Conservation (phyloP, 768 basidiomycete species). For the Mrakia blollopis region DNA sequence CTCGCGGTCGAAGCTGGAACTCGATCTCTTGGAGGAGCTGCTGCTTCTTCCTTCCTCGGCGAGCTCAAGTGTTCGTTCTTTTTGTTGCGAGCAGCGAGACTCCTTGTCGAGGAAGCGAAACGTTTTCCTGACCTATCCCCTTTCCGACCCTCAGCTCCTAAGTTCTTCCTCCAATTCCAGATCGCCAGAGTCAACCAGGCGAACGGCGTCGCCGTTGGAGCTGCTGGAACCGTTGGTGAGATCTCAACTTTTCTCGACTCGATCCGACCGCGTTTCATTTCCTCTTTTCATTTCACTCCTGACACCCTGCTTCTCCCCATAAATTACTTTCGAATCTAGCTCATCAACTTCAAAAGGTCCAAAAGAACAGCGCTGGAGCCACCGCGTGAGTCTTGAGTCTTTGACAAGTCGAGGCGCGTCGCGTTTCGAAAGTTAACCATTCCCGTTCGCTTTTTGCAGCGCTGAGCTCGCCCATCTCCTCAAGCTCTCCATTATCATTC, state of each 20-base stretch:
- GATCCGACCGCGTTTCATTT: no score
- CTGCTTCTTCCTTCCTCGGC: slow-evolving; percentile 25
- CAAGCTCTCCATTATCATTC: neutral
- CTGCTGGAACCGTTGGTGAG: slow-evolving; percentile 34
- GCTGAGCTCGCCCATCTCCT: neutral
- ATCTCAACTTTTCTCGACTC: no score
- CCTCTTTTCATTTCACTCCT: neutral
- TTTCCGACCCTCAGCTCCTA: neutral
- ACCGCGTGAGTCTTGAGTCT: neutral
- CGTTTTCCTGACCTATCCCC: neutral
- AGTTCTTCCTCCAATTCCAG: slow-evolving; percentile 38
- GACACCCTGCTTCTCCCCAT: no score
- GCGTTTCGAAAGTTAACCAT: neutral
- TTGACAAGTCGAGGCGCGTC: neutral
- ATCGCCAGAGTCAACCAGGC: slow-evolving; percentile 34
- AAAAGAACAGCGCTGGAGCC: slow-evolving; percentile 3
- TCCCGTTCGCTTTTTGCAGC: neutral
- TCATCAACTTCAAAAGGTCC: slow-evolving; percentile 7
- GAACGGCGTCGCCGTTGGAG: slow-evolving; percentile 23
- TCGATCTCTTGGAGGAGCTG: slow-evolving; percentile 23
- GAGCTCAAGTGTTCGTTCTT: slow-evolving; percentile 27
- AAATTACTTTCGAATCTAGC: neutral
- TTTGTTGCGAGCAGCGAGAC: neutral
- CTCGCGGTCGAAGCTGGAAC: slow-evolving; percentile 35
- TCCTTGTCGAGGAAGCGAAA: neutral